phyloP scores from a whole-genome alignment of 1,284 basidiomycete species.

The Sphagnurus paluster region DNA sequence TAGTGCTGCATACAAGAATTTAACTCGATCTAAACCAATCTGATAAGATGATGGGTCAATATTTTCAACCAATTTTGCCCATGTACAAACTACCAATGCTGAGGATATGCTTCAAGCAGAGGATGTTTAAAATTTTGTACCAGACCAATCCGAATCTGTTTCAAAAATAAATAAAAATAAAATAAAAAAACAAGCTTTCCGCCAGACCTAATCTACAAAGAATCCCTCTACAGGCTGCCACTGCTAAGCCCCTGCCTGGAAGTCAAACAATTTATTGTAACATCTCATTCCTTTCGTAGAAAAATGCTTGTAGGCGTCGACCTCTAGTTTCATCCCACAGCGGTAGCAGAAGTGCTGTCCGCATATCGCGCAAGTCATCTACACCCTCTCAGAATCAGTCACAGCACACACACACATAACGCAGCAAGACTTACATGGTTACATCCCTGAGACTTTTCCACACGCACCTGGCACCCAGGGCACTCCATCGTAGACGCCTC shows the following conservation, averaged over 20 bases:
- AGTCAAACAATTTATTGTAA: constrained; percentile 69
- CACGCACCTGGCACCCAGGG: constrained; percentile 64
- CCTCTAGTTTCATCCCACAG: constrained; percentile 60
- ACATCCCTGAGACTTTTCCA: constrained; percentile 75
- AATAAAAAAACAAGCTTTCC: no score
- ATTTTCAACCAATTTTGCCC: no score
- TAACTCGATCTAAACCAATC: no score
- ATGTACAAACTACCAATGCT: no score
- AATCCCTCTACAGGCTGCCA: neutral
- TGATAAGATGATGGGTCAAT: no score
- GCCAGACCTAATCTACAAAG: constrained; percentile 44
- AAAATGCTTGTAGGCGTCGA: constrained; percentile 72
- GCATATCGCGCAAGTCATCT: constrained; percentile 78
- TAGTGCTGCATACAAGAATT: no score
- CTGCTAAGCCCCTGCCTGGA: constrained; percentile 47
- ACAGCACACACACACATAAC: neutral
- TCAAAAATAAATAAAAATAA: no score
- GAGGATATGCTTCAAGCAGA: no score
- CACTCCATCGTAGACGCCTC: constrained; percentile 63
- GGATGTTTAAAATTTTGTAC: no score
- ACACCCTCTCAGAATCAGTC: constrained; percentile 12
- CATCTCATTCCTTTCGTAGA: constrained; percentile 54
- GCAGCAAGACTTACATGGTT: constrained; percentile 58
- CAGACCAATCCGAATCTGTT: no score
- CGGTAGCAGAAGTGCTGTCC: constrained; percentile 76